Evolutionary conservation across 305 asterid genomes (phyloP), one percentile per base, ranked within the genome.

Genomic region (Stenogyne calaminthoides): DNA sequence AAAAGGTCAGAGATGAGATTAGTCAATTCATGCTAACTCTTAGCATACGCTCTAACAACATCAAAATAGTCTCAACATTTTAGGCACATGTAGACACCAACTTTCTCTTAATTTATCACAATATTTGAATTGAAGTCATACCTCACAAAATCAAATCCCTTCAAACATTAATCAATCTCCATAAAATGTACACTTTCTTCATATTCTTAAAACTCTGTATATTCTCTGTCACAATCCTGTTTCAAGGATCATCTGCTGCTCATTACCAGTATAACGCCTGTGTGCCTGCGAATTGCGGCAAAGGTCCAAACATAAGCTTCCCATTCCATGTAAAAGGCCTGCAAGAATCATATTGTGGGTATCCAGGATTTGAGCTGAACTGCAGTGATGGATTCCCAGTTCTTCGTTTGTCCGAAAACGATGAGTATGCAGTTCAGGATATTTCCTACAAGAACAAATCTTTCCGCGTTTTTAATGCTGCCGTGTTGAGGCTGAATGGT

Each of bases 291-390:
- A 63, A 18, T 12, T 90, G 94, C 39, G 75, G 75, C 4, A 2
- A 47, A 52, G 89, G 86, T 27, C 82, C 84, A 18, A 81, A 14
- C 64, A 77, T 90, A 67, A 85, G 80, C 42, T 90, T 76, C 70
- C 94, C 94, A 8, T 90, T 90, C 71, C 72, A 77, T 19, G 40
- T 90, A 15, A 37, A 44, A 39, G 65, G 59, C 39, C 9, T 1
- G 55, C 89, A 83, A 58, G 75, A 80, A 69, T n/a, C 85, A 1
- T 81, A 82, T 39, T 90, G 96, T 69, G 94, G 91, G 0, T 72
- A n/a, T 62, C 78, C 85, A n/a, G 80, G 79, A 7, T 82, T 86
- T 69, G 66, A 0, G 7, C 69, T 88, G 29, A 67, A 5, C 2
- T 90, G 70, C 72, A 32, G 4, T 4, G 52, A 65, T 42, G 78